Base-by-base conservation (phyloP, 257 asterid species). In the Scutellaria galericulata region DNA sequence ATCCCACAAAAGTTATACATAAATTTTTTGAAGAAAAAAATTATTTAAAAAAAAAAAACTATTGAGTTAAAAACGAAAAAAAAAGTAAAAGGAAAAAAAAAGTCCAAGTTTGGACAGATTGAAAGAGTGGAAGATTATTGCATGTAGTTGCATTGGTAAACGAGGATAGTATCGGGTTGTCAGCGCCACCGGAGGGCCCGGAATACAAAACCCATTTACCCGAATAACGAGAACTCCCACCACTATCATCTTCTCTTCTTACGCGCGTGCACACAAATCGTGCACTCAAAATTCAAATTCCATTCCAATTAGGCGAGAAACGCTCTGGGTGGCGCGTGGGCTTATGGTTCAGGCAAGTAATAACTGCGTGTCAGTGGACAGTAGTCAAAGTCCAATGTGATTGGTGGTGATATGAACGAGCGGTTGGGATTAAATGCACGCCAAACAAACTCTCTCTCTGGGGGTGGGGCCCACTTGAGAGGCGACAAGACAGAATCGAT, bases 101-200 rank as follows among this genome's bases (percentile, higher is more conserved):
- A 31, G 37, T 31, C 37, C 37, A 31, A 31, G 37, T 31, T 31
- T 27, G 35, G 35, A 27, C 35, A 27, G 18, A 18, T 18, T 18
- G 18, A 18, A 18, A 27, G 35, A 27, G 35, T 27, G 3, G 35
- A 27, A 31, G 37, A 31, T 24, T 1, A 24, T 24, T 24, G 27
- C 27, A 1, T 24, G 27, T 1, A 24, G 27, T 24, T 24, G 51
- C 45, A 37, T n/a, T 8, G 4, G n/a, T 37, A 39, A 58, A 12
- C 27, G 27, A 2, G 37, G 37, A 31, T 31, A 47, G 54, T 66
- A 68, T 58, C 60, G 64, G 64, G 51, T 53, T 87, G 89, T 87
- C 88, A 83, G 92, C 92, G 84, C 72, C 74, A 81, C 72, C 87
- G 89, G 80, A 64, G 86, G 89, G 76, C 46, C 82, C 83, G 87